Percentiles rank a stretch among this genome's conserved stretches.
These are phyloP conservation scores for Monosporascus ibericus DNA, from an alignment of 2,329 filamentous ascomycete genomes.

Conservation along the genomic window DNA sequence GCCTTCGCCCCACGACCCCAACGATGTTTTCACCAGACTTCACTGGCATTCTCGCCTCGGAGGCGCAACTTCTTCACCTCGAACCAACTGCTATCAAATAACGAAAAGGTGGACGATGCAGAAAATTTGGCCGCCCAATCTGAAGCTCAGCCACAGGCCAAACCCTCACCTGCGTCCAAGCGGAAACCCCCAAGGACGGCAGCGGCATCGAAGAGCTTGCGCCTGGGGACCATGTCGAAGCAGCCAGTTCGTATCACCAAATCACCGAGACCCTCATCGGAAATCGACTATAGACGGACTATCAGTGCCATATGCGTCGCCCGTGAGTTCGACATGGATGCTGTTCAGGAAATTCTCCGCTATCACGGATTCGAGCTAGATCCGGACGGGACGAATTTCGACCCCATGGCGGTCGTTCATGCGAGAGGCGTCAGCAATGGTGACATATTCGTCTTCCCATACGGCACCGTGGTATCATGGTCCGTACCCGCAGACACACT, in stretches of 20 bases:
- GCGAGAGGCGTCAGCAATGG: constrained; percentile 58
- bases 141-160: constrained; percentile 5
- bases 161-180: constrained; percentile 27
- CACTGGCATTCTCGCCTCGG: constrained; percentile 38
- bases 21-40: constrained; percentile 41
- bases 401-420: constrained; percentile 57
- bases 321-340: constrained; percentile 58
- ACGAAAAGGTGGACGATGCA: constrained; percentile 18
- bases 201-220: constrained; percentile 58
- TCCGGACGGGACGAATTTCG: constrained; percentile 55
- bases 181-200: constrained; percentile 39
- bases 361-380: constrained; percentile 57
- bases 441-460: constrained; percentile 94
- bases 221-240: constrained; percentile 81
- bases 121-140: constrained; percentile 9
- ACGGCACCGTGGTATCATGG: constrained; percentile 91
- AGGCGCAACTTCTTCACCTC: constrained; percentile 62
- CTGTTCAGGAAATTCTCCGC: constrained; percentile 50
- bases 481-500: constrained; percentile 73
- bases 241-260: constrained; percentile 35
- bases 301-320: constrained; percentile 57
- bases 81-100: constrained; percentile 46
- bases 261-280: constrained; percentile 20
- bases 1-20: constrained; percentile 23
- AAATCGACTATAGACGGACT: constrained; percentile 32